A percentile compares a stretch with the other conserved stretches of the same genome.
Evolutionary conservation across 345 rosid species (phyloP).

Genomic region (Eucalyptus lansdowneana): DNA sequence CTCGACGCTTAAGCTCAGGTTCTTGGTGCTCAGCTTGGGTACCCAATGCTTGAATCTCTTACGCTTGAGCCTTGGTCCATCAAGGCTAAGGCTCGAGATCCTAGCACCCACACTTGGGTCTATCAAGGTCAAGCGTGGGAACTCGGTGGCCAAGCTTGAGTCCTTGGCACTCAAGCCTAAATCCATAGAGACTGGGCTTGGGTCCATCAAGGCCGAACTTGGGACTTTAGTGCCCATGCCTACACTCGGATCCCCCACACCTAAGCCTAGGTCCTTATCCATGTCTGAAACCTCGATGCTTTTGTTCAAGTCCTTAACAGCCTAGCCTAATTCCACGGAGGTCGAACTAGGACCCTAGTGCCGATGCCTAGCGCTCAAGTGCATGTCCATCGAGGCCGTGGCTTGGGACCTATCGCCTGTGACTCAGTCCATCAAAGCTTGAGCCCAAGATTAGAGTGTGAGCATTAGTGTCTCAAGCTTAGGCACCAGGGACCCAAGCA

Average conservation of each 20-base stretch:
- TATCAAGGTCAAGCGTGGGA: neutral
- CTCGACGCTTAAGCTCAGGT: accelerated
- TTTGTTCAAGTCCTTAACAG: accelerated
- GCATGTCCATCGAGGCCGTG: accelerated
- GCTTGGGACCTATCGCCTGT: neutral
- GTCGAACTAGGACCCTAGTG: neutral
- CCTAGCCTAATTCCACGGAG: neutral
- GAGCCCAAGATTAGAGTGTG: neutral
- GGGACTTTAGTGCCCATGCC: neutral
- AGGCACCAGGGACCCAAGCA: neutral
- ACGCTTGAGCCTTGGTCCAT: neutral
- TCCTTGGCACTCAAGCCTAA: neutral
- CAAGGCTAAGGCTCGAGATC: neutral
- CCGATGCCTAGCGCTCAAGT: accelerated
- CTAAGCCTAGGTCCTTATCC: neutral
- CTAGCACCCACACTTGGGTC: accelerated
- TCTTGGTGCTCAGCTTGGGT: too few relatives aligned
- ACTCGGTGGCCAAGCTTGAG: neutral
- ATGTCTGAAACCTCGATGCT: neutral
- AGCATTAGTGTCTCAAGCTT: neutral
- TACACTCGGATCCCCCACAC: neutral
- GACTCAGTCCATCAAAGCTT: neutral
- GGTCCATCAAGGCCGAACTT: neutral
- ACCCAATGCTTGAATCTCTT: neutral
- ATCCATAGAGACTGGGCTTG: neutral